A percentile compares a stretch with the other conserved stretches of the same genome.
These are phyloP conservation scores for Ephemerocybe angulata DNA, from an alignment of 768 basidiomycete species.

Conservation along the genomic window DNA sequence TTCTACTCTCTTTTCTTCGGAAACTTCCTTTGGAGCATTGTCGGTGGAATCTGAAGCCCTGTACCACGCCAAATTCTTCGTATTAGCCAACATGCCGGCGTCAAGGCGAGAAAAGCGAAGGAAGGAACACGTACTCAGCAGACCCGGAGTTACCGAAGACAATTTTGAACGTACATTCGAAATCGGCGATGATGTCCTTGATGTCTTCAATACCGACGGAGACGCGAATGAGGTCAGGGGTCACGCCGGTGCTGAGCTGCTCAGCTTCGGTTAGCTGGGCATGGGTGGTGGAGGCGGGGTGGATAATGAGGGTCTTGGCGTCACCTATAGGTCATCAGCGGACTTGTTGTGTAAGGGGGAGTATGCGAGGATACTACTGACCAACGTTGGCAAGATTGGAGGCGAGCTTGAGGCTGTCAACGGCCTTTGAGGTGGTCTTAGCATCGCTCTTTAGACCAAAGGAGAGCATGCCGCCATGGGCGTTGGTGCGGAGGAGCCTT, in stretches of 20 bases:
- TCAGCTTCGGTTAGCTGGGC: constrained; percentile 62
- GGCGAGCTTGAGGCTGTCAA: constrained; percentile 68
- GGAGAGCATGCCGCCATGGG: constrained; percentile 71
- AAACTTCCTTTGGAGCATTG: not conserved
- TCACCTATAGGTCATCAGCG: constrained; percentile 40
- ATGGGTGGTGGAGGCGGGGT: constrained; percentile 77
- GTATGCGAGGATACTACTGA: constrained; percentile 24
- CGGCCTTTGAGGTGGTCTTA: constrained; percentile 50
- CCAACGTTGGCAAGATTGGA: constrained; percentile 74
- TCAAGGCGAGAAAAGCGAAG: not conserved
- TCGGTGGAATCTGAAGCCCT: not conserved
- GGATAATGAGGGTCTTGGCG: constrained; percentile 78
- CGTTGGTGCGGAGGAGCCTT: constrained; percentile 48
- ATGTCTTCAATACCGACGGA: constrained; percentile 41
- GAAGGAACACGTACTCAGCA: constrained; percentile 1
- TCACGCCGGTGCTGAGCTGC: constrained; percentile 60
- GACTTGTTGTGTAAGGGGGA: no score
- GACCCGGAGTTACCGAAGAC: constrained; percentile 17
- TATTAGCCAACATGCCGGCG: no score
- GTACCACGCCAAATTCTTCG: not conserved
- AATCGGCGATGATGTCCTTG: constrained; percentile 40
- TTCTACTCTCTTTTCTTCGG: not conserved
- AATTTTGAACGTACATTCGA: constrained; percentile 33
- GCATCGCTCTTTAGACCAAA: constrained; percentile 69
- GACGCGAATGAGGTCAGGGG: constrained; percentile 70